Conservation (phyloP, 441 rosid genomes). For the Euphorbia celastroides region DNA sequence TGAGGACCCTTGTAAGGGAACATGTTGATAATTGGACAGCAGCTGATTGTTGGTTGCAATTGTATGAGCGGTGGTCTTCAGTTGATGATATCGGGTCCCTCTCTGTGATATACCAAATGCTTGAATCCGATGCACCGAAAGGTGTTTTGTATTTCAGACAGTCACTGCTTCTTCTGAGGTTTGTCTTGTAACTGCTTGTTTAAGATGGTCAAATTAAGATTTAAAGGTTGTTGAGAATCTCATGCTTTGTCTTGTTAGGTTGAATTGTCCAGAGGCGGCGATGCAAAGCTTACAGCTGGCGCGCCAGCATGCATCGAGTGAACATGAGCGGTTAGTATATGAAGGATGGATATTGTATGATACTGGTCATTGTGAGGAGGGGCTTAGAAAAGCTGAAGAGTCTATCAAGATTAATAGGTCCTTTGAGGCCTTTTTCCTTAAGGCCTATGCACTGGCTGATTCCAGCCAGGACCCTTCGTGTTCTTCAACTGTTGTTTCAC, state of each 20-base stretch:
- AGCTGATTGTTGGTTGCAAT: conserved; percentile 97
- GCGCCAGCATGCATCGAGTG: conserved; percentile 76
- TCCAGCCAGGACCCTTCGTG: conserved; percentile 82
- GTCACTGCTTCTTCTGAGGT: conserved; percentile 94
- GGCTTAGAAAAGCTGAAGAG: conserved; percentile 82
- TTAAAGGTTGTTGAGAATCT: background rate
- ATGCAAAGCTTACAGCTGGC: conserved; percentile 95
- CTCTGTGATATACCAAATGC: conserved; percentile 98
- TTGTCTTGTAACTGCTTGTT: conserved; percentile 3
- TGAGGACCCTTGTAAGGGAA: conserved; percentile 78
- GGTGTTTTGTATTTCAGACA: conserved; percentile 93
- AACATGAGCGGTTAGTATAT: conserved; percentile 83
- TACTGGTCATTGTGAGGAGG: conserved; percentile 92
- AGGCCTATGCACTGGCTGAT: conserved; percentile 98
- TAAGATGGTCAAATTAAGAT: too few relatives aligned
- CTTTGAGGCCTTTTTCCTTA: conserved; percentile 91
- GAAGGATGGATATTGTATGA: conserved; percentile 99
- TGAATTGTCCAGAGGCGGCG: conserved; percentile 95
- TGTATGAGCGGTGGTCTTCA: conserved; percentile 92
- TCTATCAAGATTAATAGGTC: conserved; percentile 78
- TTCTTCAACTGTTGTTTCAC: conserved; percentile 74
- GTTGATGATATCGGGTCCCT: conserved; percentile 98
- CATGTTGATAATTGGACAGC: conserved; percentile 90
- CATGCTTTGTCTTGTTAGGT: conserved; percentile 35
- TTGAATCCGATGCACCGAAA: conserved; percentile 86